Base-by-base conservation (phyloP, 2,329 filamentous ascomycete genomes). In the Cladophialophora exuberans region DNA sequence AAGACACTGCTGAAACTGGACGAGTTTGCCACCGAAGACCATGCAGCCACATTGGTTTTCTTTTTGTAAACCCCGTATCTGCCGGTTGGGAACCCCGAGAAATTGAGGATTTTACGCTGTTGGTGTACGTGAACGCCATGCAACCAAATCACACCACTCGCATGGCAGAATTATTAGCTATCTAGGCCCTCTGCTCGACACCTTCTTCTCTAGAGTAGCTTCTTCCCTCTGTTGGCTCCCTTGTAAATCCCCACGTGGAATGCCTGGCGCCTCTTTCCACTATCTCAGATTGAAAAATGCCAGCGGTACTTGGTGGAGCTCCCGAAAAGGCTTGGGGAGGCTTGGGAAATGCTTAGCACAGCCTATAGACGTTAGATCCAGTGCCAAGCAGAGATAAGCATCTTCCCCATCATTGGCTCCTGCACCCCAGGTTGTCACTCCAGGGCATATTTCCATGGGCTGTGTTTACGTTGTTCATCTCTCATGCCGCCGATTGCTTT, bases 351-450 rank as follows among this genome's bases (percentile, higher is more conserved):
- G 54, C 54, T 58, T 61, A 53, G 43, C 48, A 38, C 15, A 61
- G 54, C 44, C 57, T 57, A 58, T 17, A n/a, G 23, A 25, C 22
- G 9, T 45, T 57, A 48, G 49, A 20, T 26, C n/a, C 25, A 18
- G 38, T 22, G 55, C 54, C 48, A 57, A 61, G 58, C 30, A 43
- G 54, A 58, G 58, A 61, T 61, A 61, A 61, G 58, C 51, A 52
- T 51, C 43, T 36, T 46, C 54, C 41, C 42, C 48, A 54, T 44
- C 22, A 61, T 61, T 61, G 58, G 58, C 35, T 44, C 31, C 36
- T 33, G 23, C 44, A 33, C 52, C 55, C 47, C 47, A 49, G 50
- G 30, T 35, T 53, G 41, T 18, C 22, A 7, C 6, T 43, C 2
- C n/a, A 15, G 11, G 9, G 20, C 15, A 30, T 30, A n/a, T n/a